phyloP scores from a whole-genome alignment of 1,284 basidiomycete genomes.

The Porphyrellus sp. region DNA sequence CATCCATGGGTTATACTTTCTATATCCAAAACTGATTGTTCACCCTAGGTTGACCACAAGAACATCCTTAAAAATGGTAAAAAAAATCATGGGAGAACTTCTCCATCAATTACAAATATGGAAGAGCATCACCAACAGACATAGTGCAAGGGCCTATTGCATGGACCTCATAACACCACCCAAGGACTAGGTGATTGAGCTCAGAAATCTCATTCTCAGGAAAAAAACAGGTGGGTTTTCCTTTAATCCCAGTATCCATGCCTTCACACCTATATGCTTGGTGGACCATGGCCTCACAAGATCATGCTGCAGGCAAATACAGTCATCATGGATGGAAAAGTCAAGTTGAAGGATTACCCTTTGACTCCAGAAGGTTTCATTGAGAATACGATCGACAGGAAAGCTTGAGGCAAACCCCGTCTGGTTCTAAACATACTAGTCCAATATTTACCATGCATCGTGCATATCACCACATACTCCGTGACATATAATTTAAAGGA shows the following conservation, averaged over 20 bases:
- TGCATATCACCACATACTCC: background rate
- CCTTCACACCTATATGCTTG: background rate
- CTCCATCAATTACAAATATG: constrained; percentile 76
- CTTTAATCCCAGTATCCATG: background rate
- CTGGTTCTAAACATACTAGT: no score
- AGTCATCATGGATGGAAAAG: constrained; percentile 59
- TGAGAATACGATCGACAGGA: constrained; percentile 75
- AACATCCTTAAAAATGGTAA: constrained; percentile 64
- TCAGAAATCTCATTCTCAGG: constrained; percentile 70
- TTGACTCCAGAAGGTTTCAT: constrained; percentile 68
- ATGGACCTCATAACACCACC: constrained; percentile 70
- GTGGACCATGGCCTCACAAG: constrained; percentile 60
- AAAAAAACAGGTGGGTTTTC: constrained; percentile 69
- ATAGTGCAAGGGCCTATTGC: constrained; percentile 73
- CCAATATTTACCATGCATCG: background rate
- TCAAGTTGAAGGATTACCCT: constrained; percentile 75
- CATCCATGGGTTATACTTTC: background rate
- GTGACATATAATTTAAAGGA: no score
- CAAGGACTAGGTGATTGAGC: constrained; percentile 68
- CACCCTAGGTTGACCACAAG: constrained; percentile 61
- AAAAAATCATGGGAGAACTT: constrained; percentile 64
- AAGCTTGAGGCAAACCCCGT: constrained; percentile 39
- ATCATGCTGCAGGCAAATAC: constrained; percentile 82
- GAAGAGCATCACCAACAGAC: constrained; percentile 79
- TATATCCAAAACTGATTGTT: background rate